Conservation (phyloP, 2,329 filamentous ascomycete species). For the Hymenoscyphus occultus region DNA sequence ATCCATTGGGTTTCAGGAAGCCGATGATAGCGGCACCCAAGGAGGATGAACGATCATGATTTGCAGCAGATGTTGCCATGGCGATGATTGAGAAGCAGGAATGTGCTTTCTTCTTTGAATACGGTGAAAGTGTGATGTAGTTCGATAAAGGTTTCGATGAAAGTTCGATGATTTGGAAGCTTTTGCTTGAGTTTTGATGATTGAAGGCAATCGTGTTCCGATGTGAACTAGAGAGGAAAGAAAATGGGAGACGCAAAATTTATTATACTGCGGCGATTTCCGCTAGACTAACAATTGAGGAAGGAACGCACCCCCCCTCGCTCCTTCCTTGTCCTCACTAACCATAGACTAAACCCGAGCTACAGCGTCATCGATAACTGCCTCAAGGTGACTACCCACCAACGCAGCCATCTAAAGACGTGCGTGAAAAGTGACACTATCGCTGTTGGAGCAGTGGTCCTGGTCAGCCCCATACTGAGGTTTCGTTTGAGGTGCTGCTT, state of each 20-base stretch:
- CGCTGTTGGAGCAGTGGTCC: too few relatives aligned
- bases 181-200: not conserved
- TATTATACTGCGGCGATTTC: too few relatives aligned
- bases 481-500: too few relatives aligned
- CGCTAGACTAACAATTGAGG: not conserved
- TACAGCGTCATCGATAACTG: not conserved
- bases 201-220: not conserved
- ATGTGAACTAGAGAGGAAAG: slow-evolving; percentile 5
- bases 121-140: not conserved
- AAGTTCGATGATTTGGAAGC: not conserved
- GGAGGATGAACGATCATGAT: slow-evolving; percentile 17
- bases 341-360: not conserved
- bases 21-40: slow-evolving; percentile 18
- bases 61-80: not conserved
- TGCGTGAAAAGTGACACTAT: too few relatives aligned
- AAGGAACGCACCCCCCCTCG: not conserved
- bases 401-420: too few relatives aligned
- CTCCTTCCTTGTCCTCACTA: not conserved
- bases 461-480: too few relatives aligned
- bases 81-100: slow-evolving; percentile 7
- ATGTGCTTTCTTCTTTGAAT: slow-evolving; percentile 3
- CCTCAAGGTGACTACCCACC: too few relatives aligned
- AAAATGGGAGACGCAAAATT: not conserved
- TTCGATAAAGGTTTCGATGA: not conserved
- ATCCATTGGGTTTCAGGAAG: slow-evolving; percentile 16